Evolutionary conservation across 805 yeast genomes (phyloP).

Genomic region (Kazachstania viticola): DNA sequence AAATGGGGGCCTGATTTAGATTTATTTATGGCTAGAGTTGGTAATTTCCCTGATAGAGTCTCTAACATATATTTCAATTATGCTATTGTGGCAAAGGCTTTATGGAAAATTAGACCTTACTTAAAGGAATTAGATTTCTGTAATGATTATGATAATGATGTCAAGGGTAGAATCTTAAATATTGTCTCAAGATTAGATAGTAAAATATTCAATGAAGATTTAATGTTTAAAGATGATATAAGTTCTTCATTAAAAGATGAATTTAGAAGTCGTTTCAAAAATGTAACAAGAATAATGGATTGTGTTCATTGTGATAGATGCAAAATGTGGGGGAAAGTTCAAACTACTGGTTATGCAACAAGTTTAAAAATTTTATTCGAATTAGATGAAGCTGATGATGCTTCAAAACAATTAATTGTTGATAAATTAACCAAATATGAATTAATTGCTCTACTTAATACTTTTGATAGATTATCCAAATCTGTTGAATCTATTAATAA

Average conservation of each 20-base stretch:
- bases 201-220: conserved; percentile 38
- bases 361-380: conserved; percentile 85
- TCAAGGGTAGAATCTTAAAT: conserved; percentile 32
- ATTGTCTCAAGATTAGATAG: conserved; percentile 28
- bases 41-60: conserved; percentile 77
- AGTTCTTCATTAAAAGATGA: conserved; percentile 57
- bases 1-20: conserved; percentile 76
- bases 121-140: conserved; percentile 42
- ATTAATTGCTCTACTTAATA: conserved; percentile 77
- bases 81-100: conserved; percentile 72
- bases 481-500: conserved; percentile 65
- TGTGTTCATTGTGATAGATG: conserved; percentile 98
- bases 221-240: conserved; percentile 37
- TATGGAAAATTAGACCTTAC: conserved; percentile 52
- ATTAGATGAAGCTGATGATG: conserved; percentile 34
- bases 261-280: conserved; percentile 73
- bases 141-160: conserved; percentile 32
- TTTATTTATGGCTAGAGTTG: conserved; percentile 81
- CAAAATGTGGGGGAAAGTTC: conserved; percentile 94
- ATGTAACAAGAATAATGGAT: conserved; percentile 87
- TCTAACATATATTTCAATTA: conserved; percentile 87
- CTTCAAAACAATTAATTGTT: conserved; percentile 34
- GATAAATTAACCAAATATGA: conserved; percentile 62
- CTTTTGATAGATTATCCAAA: conserved; percentile 83
- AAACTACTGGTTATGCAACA: conserved; percentile 94